These are phyloP conservation scores for Nothophytophthora sp. DNA, from an alignment of 352 stramenopile species.

Conservation along the genomic window DNA sequence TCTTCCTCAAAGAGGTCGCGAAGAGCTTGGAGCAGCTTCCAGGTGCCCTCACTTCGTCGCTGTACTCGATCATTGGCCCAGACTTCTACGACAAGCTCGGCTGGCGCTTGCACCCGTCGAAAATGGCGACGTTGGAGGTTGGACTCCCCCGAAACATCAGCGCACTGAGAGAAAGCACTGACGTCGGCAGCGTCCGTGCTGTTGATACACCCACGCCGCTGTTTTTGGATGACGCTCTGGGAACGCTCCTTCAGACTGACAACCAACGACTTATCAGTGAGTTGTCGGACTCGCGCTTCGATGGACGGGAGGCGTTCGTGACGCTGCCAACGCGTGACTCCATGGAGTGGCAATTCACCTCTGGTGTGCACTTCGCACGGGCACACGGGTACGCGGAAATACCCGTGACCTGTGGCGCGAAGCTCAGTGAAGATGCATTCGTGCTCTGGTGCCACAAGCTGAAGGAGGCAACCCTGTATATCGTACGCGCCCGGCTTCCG, in stretches of 20 bases:
- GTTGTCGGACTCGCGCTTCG: slow-evolving; percentile 9
- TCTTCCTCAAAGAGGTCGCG: slow-evolving; percentile 28
- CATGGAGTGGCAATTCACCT: slow-evolving; percentile 41
- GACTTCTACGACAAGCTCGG: slow-evolving; percentile 40
- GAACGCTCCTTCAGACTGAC: slow-evolving; percentile 30
- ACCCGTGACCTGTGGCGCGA: slow-evolving; percentile 23
- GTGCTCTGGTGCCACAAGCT: slow-evolving; percentile 47
- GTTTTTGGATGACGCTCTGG: slow-evolving; percentile 23
- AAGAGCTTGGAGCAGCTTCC: slow-evolving; percentile 12
- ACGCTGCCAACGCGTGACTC: slow-evolving; percentile 32
- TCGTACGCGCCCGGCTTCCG: slow-evolving; percentile 27
- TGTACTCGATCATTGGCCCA: slow-evolving; percentile 47
- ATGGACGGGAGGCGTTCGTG: slow-evolving; percentile 24
- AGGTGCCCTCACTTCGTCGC: slow-evolving; percentile 22
- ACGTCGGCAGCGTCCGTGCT: background rate
- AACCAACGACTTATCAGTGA: slow-evolving; percentile 17
- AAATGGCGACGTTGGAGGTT: slow-evolving; percentile 15
- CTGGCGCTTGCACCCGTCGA: slow-evolving; percentile 32
- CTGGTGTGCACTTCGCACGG: slow-evolving; percentile 31
- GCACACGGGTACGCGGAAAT: slow-evolving; percentile 12
- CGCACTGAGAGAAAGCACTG: background rate
- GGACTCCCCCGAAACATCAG: background rate
- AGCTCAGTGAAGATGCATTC: slow-evolving; percentile 30
- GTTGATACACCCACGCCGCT: background rate
- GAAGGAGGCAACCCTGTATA: slow-evolving; percentile 36